A percentile compares a stretch with the other conserved stretches of the same genome.
phyloP scores from a whole-genome alignment of 306 rosid species.

The Boehmeria nivea region DNA sequence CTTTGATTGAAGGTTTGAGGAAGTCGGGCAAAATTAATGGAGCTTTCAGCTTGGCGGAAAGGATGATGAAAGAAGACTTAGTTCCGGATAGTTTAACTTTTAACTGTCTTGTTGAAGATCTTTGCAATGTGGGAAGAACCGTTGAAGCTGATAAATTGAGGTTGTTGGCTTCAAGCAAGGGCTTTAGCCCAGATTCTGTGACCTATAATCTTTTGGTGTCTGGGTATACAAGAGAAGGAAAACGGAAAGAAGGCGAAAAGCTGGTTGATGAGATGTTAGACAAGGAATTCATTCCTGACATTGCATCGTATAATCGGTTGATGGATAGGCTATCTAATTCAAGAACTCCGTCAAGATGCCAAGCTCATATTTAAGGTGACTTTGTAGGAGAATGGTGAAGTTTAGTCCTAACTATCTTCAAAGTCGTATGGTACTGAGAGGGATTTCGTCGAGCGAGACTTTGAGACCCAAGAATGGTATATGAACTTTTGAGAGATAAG shows the following conservation, averaged over 20 bases:
- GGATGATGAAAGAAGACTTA: constrained; percentile 57
- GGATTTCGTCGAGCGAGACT: constrained; percentile 83
- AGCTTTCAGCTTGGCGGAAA: constrained; percentile 39
- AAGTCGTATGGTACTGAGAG: constrained; percentile 87
- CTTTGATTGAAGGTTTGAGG: constrained; percentile 71
- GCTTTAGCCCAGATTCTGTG: constrained; percentile 51
- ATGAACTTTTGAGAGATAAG: constrained; percentile 71
- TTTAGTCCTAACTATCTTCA: too few species aligned
- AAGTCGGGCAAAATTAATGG: constrained; percentile 39
- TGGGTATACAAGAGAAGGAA: constrained; percentile 54
- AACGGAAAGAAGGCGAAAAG: constrained; percentile 39
- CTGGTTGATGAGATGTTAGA: constrained; percentile 83
- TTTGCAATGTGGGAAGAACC: constrained; percentile 47
- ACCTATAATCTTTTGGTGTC: constrained; percentile 47
- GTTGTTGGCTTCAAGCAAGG: constrained; percentile 53
- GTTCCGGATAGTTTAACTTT: constrained; percentile 68
- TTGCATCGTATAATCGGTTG: constrained; percentile 58
- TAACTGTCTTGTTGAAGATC: constrained; percentile 55
- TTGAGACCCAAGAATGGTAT: constrained; percentile 79
- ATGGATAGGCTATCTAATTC: constrained; percentile 40
- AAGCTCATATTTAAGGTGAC: too few species aligned
- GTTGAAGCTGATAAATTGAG: constrained; percentile 60
- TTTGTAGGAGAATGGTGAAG: too few species aligned
- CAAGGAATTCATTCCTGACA: constrained; percentile 60
- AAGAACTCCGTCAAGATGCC: too few species aligned